Evolutionary conservation across 495 filamentous ascomycete species (phyloP).

Genomic region (Aspergillus panamensis): DNA sequence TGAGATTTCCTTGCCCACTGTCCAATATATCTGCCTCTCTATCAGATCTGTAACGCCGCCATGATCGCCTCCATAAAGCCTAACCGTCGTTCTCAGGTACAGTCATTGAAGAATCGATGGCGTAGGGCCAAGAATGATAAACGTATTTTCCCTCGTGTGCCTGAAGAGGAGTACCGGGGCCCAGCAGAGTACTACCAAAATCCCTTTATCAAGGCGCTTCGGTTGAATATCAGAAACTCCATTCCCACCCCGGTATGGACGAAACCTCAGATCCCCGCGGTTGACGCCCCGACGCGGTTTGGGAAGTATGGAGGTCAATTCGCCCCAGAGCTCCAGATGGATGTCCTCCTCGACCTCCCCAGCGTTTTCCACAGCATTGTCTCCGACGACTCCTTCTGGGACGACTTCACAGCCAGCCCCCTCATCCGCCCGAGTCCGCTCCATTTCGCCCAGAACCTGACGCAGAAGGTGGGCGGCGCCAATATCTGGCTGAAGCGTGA

Average conservation of each 20-base stretch:
- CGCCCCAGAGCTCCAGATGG: constrained; percentile 33
- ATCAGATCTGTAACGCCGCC: background rate
- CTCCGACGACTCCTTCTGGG: constrained; percentile 33
- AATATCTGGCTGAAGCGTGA: constrained; percentile 38
- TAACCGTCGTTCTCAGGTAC: constrained; percentile 11
- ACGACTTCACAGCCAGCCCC: constrained; percentile 27
- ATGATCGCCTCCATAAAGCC: constrained; percentile 9
- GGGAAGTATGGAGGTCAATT: constrained; percentile 35
- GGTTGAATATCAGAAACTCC: background rate
- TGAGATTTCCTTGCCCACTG: background rate
- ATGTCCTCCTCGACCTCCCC: constrained; percentile 30
- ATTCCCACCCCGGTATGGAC: constrained; percentile 4
- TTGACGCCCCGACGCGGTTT: constrained; percentile 20
- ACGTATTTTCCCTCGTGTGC: background rate
- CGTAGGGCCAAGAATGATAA: constrained; percentile 2
- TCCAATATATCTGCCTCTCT: background rate
- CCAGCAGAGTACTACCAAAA: background rate
- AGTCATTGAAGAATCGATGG: constrained; percentile 3
- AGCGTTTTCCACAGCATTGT: constrained; percentile 29
- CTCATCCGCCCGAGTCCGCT: constrained; percentile 24
- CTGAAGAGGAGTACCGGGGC: constrained; percentile 4
- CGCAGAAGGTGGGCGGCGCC: constrained; percentile 24
- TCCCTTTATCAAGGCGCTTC: constrained; percentile 5
- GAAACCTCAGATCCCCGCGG: constrained; percentile 3
- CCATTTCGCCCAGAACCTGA: constrained; percentile 28